phyloP scores from a whole-genome alignment of 1,284 basidiomycete species.

The Erythrobasidium hasegawianum region DNA sequence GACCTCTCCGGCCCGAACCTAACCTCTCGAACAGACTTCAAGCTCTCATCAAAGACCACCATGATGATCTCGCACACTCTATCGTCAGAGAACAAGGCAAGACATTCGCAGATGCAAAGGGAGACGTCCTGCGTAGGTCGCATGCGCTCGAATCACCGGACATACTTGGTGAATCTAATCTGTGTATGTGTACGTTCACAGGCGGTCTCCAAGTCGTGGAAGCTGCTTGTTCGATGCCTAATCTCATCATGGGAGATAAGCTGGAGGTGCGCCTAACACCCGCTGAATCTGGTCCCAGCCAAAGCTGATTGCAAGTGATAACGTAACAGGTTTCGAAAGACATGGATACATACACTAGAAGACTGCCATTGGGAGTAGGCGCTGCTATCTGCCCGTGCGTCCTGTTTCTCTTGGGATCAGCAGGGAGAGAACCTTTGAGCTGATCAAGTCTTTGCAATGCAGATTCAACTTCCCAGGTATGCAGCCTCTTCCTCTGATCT shows the following conservation, averaged over 20 bases:
- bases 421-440: too few relatives aligned
- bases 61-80: constrained; percentile 50
- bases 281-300: too few relatives aligned
- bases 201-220: constrained; percentile 73
- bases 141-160: too few relatives aligned
- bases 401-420: constrained; percentile 65
- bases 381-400: constrained; percentile 67
- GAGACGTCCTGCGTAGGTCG: constrained; percentile 87
- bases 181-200: too few relatives aligned
- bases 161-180: too few relatives aligned
- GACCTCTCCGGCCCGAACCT: not conserved
- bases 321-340: constrained; percentile 62
- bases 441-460: too few relatives aligned
- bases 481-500: not conserved
- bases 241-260: constrained; percentile 79
- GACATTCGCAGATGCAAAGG: constrained; percentile 72
- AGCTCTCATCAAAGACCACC: constrained; percentile 50
- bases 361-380: constrained; percentile 63
- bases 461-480: not conserved
- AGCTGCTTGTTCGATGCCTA: constrained; percentile 76
- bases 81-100: constrained; percentile 71
- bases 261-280: too few relatives aligned
- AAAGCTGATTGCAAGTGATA: too few relatives aligned
- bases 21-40: constrained; percentile 46
- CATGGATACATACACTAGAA: constrained; percentile 89